Evolutionary conservation across 1,139 yeast species (phyloP).

Genomic region (Spathaspora jeffriesii): DNA sequence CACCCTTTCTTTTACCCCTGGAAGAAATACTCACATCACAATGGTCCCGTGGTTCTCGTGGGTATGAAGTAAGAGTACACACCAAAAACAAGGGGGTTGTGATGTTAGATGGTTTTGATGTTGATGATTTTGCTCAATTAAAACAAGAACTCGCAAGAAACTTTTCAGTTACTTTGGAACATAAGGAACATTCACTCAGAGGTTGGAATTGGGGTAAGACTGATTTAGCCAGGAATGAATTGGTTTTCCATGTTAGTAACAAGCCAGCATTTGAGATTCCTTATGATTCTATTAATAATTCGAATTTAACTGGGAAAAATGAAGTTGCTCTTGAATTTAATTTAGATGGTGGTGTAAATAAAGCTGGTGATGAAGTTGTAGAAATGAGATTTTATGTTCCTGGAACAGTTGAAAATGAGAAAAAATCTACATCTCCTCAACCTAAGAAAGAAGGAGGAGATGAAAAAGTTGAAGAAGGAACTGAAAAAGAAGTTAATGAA

Average conservation of each 20-base stretch:
- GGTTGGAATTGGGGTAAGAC: slow-evolving; percentile 99
- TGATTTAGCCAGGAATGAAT: slow-evolving; percentile 89
- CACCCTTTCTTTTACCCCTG: slow-evolving; percentile 84
- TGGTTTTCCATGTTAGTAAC: slow-evolving; percentile 82
- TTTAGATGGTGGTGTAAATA: slow-evolving; percentile 49
- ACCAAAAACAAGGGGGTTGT: slow-evolving; percentile 88
- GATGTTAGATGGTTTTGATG: slow-evolving; percentile 89
- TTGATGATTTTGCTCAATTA: slow-evolving; percentile 74
- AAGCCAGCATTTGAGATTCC: slow-evolving; percentile 94
- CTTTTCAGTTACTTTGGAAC: slow-evolving; percentile 73
- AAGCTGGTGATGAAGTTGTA: slow-evolving; percentile 92
- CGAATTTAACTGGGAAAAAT: slow-evolving; percentile 90
- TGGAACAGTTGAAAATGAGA: slow-evolving; percentile 57
- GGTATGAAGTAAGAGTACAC: slow-evolving; percentile 85
- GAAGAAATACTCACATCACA: slow-evolving; percentile 77
- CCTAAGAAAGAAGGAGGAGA: slow-evolving; percentile 37
- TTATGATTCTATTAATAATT: slow-evolving; percentile 73
- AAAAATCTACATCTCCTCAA: slow-evolving; percentile 21
- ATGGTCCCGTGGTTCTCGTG: slow-evolving; percentile 96
- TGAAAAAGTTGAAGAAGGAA: slow-evolving; percentile 36
- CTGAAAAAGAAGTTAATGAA: slow-evolving; percentile 53
- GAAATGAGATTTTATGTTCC: slow-evolving; percentile 95
- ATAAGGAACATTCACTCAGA: slow-evolving; percentile 86
- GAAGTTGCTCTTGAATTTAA: slow-evolving; percentile 93
- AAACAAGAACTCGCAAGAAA: slow-evolving; percentile 84